phyloP scores from a whole-genome alignment of 192 early-diverging fungal genomes.

The Gonapodya sp. region DNA sequence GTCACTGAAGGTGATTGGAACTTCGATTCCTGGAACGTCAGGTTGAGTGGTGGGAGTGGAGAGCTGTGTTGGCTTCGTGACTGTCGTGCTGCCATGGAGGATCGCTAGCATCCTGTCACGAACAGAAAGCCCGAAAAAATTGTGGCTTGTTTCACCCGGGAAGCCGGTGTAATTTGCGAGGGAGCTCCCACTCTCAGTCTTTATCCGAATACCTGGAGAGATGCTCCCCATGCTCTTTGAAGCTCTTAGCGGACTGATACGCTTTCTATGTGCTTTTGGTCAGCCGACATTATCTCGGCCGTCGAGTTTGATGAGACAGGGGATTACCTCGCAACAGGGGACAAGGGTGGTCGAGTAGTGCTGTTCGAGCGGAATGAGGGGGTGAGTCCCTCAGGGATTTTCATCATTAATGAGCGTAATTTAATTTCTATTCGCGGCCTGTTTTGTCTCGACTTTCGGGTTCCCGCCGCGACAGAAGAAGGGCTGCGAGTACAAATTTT shows the following conservation, averaged over 20 bases:
- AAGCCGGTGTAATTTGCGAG: constrained; percentile 1
- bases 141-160: not conserved
- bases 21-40: not conserved
- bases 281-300: constrained; percentile 97
- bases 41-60: not conserved
- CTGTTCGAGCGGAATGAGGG: constrained; percentile 95
- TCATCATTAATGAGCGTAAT: not conserved
- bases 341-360: constrained; percentile 96
- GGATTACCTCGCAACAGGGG: constrained; percentile 93
- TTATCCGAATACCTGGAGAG: not conserved
- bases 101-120: not conserved
- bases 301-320: constrained; percentile 98
- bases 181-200: not conserved
- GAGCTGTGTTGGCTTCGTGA: not conserved
- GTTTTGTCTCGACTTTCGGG: not conserved
- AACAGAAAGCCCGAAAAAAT: too few species aligned
- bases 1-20: constrained; percentile 84
- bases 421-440: constrained; percentile 1
- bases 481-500: constrained; percentile 99
- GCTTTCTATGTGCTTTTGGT: constrained; percentile 7
- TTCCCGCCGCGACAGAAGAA: constrained; percentile 64
- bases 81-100: not conserved
- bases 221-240: too few species aligned
- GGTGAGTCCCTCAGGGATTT: constrained; percentile 42
- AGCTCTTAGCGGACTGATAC: not conserved